Base-by-base conservation (phyloP, 2,329 filamentous ascomycete genomes). In the Annulohypoxylon truncatum region DNA sequence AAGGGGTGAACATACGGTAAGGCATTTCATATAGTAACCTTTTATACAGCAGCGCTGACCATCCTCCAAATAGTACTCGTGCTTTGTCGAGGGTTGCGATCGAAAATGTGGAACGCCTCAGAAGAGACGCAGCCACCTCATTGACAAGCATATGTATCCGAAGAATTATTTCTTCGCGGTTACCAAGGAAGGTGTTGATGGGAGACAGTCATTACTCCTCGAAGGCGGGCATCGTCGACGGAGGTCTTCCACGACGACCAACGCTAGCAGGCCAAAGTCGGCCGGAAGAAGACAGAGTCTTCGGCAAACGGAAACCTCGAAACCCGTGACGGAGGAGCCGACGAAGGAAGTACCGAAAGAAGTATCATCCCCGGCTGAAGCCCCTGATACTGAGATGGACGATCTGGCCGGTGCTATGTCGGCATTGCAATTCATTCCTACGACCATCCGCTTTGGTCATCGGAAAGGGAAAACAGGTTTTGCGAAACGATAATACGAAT, bases 111-210 rank as follows among this genome's bases (percentile, higher is more conserved):
- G 87, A 59, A 94, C 92, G 3, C 89, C 91, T 28, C 89, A 92
- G 74, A 98, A 97, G 79, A 88, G 96, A 46, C 87, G 92, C 31
- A 88, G 93, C 77, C 95, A 99, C 82, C 84, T 97, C 70, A 93
- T 97, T 71, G 94, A 97, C 82, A 97, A 97, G 81, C 96, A 99
- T 79, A 86, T 90, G 80, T 99, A 96, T 76, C 95, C 94, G 9
- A 89, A 88, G 76, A 92, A 92, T 73, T 97, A 94, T 80, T 95
- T 96, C 79, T 97, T 96, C 74, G 88, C 89, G 52, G 87, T 98
- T 55, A 91, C 96, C 2, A 92, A 94, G 70, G 89, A 93, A 67
- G 96, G 96, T n/a, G 92, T 97, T 66, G 95, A 97, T 74, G 90
- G 90, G 50, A 88, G 92, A 54, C 89, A 84, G 44, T 97, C 93